Conservation (phyloP, 2,329 filamentous ascomycete species). For the Rasamsonia emersonii region DNA sequence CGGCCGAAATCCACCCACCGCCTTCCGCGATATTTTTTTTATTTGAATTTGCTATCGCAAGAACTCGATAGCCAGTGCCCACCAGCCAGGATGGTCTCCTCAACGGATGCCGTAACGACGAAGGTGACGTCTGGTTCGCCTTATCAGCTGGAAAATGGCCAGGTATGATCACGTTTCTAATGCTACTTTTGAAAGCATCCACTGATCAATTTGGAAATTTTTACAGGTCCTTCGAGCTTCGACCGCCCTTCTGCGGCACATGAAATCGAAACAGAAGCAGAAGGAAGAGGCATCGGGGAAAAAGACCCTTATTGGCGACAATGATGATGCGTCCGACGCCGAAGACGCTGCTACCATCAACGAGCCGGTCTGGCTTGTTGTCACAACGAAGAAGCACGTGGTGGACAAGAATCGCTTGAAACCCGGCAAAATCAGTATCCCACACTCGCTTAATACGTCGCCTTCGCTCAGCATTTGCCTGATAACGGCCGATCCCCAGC, state of each 20-base stretch:
- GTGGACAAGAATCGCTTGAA: constrained; percentile 70
- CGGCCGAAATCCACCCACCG: constrained; percentile 25
- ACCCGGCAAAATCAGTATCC: constrained; percentile 71
- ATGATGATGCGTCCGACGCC: constrained; percentile 37
- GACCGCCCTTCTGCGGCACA: constrained; percentile 50
- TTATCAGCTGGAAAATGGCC: constrained; percentile 40
- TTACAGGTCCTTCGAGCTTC: constrained; percentile 50
- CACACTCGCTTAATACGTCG: constrained; percentile 64
- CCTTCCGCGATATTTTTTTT: constrained; percentile 31
- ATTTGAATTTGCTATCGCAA: constrained; percentile 15
- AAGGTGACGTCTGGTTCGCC: constrained; percentile 35
- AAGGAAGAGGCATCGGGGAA: constrained; percentile 43
- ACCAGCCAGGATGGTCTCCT: constrained; percentile 29
- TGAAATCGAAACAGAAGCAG: constrained; percentile 42
- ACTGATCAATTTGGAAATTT: not conserved
- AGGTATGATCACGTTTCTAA: constrained; percentile 25
- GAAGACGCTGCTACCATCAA: constrained; percentile 37
- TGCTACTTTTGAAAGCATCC: not conserved
- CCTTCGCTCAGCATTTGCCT: constrained; percentile 66
- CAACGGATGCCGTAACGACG: constrained; percentile 30
- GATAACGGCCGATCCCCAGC: constrained; percentile 74
- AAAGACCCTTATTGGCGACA: constrained; percentile 45
- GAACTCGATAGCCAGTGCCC: constrained; percentile 16
- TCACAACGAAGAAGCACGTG: constrained; percentile 59
- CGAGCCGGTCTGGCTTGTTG: constrained; percentile 51